Base-by-base conservation (phyloP, 352 stramenopile genomes). In the Globisporangium barbulae region DNA sequence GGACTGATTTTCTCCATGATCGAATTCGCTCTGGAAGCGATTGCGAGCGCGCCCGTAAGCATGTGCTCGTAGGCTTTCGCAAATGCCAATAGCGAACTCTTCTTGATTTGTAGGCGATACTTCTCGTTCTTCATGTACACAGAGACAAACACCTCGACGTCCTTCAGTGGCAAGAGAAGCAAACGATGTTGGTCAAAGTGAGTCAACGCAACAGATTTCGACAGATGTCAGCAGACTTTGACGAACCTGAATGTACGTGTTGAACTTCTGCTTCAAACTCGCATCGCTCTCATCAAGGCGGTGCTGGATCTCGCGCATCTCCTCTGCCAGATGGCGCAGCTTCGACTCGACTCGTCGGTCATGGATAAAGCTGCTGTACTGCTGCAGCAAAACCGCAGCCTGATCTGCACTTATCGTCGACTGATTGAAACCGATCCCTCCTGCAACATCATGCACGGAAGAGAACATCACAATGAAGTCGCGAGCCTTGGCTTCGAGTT, bases 111-210 rank as follows among this genome's bases (percentile, higher is more conserved):
- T 10, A 94, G 72, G 2, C 83, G 81, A 49, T 90, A 91, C 57
- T 92, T 93, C 58, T 94, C 85, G 60, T 94, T 94, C 68, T 93
- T 93, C 82, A 91, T 91, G 57, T 79, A 91, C 5, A 75, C 74
- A 3, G 83, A 93, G 28, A 93, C 80, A 57, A 88, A 79, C 7
- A 88, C 71, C 35, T 91, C 80, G 42, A 93, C 76, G 58, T 94
- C 82, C 85, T 94, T 50, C 8, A 62, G 10, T 10, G 21, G 49
- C 22, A 50, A 59, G 52, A 47, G n/a, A 47, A 53, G 8, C n/a
- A 35, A 35, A 41, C 33, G 63, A 21, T 12, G 17, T 48, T 22
- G 42, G 17, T 48, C 5, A 33, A 53, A 53, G 55, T 45, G 9
- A 57, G 21, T 19, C 3, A 9, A 25, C 3, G 19, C 45, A 45